Conservation (phyloP, 2,329 filamentous ascomycete species). For the Fusarium sp. region DNA sequence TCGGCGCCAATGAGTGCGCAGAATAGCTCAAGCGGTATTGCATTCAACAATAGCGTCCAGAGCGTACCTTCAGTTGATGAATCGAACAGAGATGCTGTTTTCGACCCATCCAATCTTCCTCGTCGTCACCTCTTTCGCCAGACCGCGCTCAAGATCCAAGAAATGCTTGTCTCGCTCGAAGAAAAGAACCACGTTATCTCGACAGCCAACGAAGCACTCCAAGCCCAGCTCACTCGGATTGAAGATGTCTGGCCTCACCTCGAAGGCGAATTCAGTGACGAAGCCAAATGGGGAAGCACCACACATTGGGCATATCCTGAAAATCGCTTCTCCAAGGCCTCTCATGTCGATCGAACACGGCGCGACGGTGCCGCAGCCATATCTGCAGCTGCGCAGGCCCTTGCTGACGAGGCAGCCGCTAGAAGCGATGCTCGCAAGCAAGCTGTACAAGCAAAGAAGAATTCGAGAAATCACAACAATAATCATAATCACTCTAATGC, state of each 20-base stretch:
- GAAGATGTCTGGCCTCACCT: conserved; percentile 89
- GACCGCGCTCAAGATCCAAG: conserved; percentile 79
- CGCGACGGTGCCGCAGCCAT: conserved; percentile 82
- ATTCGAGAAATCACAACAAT: conserved; percentile 66
- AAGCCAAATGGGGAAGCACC: conserved; percentile 90
- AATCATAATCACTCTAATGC: conserved; percentile 24
- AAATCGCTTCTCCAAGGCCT: conserved; percentile 74
- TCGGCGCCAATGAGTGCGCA: conserved; percentile 62
- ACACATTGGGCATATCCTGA: conserved; percentile 97
- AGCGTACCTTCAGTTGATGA: conserved; percentile 56
- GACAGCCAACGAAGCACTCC: conserved; percentile 88
- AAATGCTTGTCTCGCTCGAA: conserved; percentile 89
- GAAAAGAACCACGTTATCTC: conserved; percentile 98
- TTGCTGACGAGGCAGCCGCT: conserved; percentile 85
- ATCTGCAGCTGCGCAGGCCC: conserved; percentile 78
- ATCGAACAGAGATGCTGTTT: conserved; percentile 56
- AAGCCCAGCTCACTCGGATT: conserved; percentile 84
- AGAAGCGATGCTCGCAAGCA: conserved; percentile 88
- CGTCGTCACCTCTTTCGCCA: conserved; percentile 81
- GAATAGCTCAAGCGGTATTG: conserved; percentile 57
- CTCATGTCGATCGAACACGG: conserved; percentile 76
- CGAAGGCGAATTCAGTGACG: conserved; percentile 89
- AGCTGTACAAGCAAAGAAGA: conserved; percentile 80
- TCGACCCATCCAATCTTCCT: conserved; percentile 67
- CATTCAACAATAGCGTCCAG: conserved; percentile 49